Base-by-base conservation (phyloP, 2,329 filamentous ascomycete species). In the Sporothrix humicola region DNA sequence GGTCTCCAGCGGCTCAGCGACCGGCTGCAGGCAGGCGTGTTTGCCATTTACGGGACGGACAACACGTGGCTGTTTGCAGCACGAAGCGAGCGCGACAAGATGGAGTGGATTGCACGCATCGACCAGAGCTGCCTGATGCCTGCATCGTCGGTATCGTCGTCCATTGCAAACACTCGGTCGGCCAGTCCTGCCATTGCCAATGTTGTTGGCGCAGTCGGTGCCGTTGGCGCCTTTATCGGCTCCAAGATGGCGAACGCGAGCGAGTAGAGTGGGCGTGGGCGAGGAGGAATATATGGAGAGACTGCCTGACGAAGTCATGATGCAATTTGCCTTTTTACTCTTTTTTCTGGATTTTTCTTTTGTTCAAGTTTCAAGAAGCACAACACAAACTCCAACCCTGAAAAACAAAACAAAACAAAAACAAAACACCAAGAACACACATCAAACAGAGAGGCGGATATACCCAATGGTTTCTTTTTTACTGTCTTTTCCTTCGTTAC, bases 31-130 rank as follows among this genome's bases (percentile, higher is more conserved):
- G 87, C 90, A 3, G 92, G 92, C 77, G 93, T 98, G 56, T 99
- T 97, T 86, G 96, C 96, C 13, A 89, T 99, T 69, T 99, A 98
- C 80, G 95, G 93, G 58, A 93, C 92, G 74, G 92, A 96, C 81
- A 98, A 98, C 82, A 97, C 95, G 46, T 99, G 95, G 88, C 86
- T 99, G 56, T 98, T 99, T 81, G 93, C 94, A 15, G 93, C 94
- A 31, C 88, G 94, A 74, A 95, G 90, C 78, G 95, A 98, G 84
- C 88, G 91, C 68, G 95, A 98, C 82, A 97, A 98, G 85, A 91
- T 95, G 78, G 96, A 98, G 81, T 99, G 96, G 96, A 97, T 99
- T 78, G 88, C 97, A 82, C 92, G 92, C 79, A 94, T 99, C 78
- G 96, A 99, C 82, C 92, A 97, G 85, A 93, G 91, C 70, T 89